Evolutionary conservation across 768 basidiomycete species (phyloP), one percentile per base, ranked within the genome.

Genomic region (Lentinula lateritia): DNA sequence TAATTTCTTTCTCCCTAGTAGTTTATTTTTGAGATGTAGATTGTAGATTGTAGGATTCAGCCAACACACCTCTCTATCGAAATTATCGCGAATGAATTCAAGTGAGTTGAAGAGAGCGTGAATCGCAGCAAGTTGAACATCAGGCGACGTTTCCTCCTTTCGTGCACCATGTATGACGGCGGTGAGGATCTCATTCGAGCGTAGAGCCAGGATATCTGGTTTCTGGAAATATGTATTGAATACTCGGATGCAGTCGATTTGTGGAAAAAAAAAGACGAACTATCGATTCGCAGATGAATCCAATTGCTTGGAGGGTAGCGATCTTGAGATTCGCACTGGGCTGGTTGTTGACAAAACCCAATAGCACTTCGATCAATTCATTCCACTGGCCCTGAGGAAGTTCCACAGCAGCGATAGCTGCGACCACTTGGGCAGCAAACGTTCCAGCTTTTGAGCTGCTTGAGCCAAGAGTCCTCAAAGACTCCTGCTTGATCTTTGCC

Each of bases 161-260:
- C 96, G 84, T 28, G 95, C 96, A 7, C 97, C 97, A 71, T 98
- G 96, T 54, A 99, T 96, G 61, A 99, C 97, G 8, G 95, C 95
- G 13, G 97, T 99, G 56, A 99, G 76, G 70, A 99, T 99, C 76
- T 98, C 95, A 70, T 99, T 98, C 2, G 96, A 92, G 67, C 93
- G 87, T 62, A 90, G 71, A 56, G 86, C 88, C 62, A 99, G 75
- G 62, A 97, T 89, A 67, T 96, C 94, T 10, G 96, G 95, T 85
- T 93, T 91, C 96, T 98, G 66, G 4, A 58, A n/a, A 45, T 41
- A 61, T 56, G 36, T n/a, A 8, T 67, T 70, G 38, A 70, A 66
- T 58, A 56, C 42, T 59, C 61, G 20, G 9, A 5, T 20, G 45
- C 2, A 54, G 42, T 52, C 5, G 34, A 35, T 12, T 62, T 35